Base-by-base conservation (phyloP, 2,329 filamentous ascomycete genomes). In the Xylaria sp. region DNA sequence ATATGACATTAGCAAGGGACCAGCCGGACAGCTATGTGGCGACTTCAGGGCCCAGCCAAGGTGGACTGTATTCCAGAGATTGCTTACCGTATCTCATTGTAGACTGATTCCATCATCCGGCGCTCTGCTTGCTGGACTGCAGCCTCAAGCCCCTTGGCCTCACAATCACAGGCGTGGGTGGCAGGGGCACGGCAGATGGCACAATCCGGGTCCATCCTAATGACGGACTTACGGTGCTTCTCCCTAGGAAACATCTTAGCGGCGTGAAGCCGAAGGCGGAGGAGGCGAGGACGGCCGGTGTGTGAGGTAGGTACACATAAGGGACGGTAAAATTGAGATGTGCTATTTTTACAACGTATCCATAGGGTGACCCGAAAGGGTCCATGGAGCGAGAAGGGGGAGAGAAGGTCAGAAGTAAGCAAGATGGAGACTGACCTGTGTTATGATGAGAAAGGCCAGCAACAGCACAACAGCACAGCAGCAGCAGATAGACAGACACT, bases 201-300 rank as follows among this genome's bases (percentile, higher is more conserved):
- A 76, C 88, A 90, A 77, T 89, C 86, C 45, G 87, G 87, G 71
- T 90, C 87, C 86, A 89, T 89, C 76, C 82, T 87, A 75, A 84
- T 82, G 74, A 83, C 70, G 52, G 78, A 74, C 76, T 83, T 84
- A 71, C 79, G 78, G 70, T 73, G 70, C 69, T 78, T 77, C 59
- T 80, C 79, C 79, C 78, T 84, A 73, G 75, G 67, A 79, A 81
- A 81, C 82, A 85, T 85, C 75, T 83, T 81, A 82, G 80, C 77
- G 70, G 69, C 67, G 67, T 68, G 68, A 70, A 70, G 71, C 69
- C 71, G 70, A 64, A 60, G 61, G 67, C 67, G 71, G 70, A 66
- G 66, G 68, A 63, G 65, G 57, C 60, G 67, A 65, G 66, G 69
- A 65, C 46, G 65, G 70, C 69, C 69, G 66, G 71, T 61, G 64